Evolutionary conservation across 2,329 filamentous ascomycete genomes (phyloP).

Genomic region (Arthrinium phaeospermum): DNA sequence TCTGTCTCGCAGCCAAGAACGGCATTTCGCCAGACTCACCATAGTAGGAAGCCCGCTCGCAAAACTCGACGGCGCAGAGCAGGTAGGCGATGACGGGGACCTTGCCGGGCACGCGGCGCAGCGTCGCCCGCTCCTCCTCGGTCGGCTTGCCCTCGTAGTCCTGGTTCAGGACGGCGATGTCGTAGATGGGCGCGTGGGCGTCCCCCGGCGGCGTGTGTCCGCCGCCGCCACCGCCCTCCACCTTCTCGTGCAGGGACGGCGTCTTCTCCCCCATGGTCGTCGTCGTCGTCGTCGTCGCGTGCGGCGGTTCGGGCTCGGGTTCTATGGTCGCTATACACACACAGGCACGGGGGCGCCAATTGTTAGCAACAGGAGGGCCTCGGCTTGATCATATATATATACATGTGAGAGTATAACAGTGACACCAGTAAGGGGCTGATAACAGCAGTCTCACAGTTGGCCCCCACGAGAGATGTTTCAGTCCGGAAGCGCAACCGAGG

Average conservation of each 20-base stretch:
- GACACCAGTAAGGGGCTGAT: too few species aligned
- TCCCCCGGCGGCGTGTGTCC: constrained; percentile 11
- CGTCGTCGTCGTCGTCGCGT: not conserved
- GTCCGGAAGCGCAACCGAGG: not conserved
- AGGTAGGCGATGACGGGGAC: constrained; percentile 59
- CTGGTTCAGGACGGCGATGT: constrained; percentile 33
- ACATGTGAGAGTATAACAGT: too few species aligned
- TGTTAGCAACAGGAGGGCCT: not conserved
- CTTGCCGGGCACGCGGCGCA: constrained; percentile 49
- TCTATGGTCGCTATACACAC: not conserved
- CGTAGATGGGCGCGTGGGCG: constrained; percentile 31
- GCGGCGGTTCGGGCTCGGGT: not conserved
- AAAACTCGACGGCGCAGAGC: constrained; percentile 64
- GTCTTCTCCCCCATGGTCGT: not conserved
- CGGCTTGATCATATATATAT: not conserved
- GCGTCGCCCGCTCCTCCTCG: constrained; percentile 48
- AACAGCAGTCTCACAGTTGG: not conserved
- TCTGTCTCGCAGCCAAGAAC: not conserved
- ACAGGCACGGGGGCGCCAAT: not conserved
- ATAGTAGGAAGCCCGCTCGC: constrained; percentile 66
- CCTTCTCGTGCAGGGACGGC: constrained; percentile 4
- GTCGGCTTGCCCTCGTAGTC: constrained; percentile 48
- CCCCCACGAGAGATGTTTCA: not conserved
- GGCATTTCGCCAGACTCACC: constrained; percentile 44
- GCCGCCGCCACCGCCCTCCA: not conserved